Percentiles rank a stretch among this genome's conserved stretches.
Conservation (phyloP, 257 asterid species). For the Scutellaria galericulata region DNA sequence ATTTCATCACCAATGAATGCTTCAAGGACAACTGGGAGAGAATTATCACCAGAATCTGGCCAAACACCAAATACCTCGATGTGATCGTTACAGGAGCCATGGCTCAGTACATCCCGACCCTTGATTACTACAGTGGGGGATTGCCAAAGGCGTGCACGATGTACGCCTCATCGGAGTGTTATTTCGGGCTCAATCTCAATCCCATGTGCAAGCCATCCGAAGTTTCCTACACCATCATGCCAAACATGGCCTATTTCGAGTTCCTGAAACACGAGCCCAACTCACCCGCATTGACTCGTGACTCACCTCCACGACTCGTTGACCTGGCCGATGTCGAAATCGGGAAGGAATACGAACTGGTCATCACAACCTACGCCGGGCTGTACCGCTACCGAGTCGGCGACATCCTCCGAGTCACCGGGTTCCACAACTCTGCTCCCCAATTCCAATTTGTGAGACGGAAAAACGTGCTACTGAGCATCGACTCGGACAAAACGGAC, state of each 20-base stretch:
- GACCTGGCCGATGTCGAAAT: constrained; percentile 81
- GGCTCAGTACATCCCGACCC: constrained; percentile 96
- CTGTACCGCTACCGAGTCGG: constrained; percentile 87
- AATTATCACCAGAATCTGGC: constrained; percentile 88
- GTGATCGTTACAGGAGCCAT: constrained; percentile 97
- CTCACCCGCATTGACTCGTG: constrained; percentile 41
- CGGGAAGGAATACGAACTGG: constrained; percentile 91
- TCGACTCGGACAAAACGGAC: constrained; percentile 93
- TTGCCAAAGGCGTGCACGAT: constrained; percentile 87
- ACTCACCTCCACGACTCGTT: constrained; percentile 57
- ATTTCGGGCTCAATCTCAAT: constrained; percentile 86
- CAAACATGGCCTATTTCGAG: constrained; percentile 97
- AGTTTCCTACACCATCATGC: constrained; percentile 93
- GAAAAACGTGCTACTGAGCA: constrained; percentile 81
- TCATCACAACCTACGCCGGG: constrained; percentile 86
- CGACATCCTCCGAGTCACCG: constrained; percentile 92
- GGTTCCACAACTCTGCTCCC: constrained; percentile 88
- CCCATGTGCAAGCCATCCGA: constrained; percentile 91
- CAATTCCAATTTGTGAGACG: constrained; percentile 90
- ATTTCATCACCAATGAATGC: constrained; percentile 59
- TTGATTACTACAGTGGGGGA: constrained; percentile 86
- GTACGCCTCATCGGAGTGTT: constrained; percentile 98
- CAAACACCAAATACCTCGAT: constrained; percentile 81
- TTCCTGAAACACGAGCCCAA: constrained; percentile 70
- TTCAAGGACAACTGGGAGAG: constrained; percentile 72